phyloP scores from a whole-genome alignment of 2,329 filamentous ascomycete genomes.

The Cladosporium oxysporum region DNA sequence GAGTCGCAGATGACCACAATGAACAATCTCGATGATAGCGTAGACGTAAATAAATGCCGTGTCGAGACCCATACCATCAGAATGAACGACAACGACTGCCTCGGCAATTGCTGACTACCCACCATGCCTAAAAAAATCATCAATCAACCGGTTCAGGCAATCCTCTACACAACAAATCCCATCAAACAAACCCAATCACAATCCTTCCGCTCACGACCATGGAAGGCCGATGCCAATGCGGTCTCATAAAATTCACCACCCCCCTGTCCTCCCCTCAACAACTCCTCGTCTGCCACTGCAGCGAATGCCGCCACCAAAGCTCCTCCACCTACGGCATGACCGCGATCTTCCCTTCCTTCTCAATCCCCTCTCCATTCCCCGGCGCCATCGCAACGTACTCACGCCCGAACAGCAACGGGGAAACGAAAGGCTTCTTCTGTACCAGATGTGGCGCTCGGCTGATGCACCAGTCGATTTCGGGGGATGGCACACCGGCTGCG shows the following conservation, averaged over 20 bases:
- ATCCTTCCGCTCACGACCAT: not conserved
- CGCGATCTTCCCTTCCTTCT: conserved; percentile 20
- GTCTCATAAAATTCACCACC: conserved; percentile 17
- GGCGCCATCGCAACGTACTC: conserved; percentile 13
- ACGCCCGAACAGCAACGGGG: conserved; percentile 5
- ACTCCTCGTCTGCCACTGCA: conserved; percentile 22
- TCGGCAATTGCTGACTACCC: not conserved
- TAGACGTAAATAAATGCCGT: not conserved
- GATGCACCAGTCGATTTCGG: conserved; percentile 16
- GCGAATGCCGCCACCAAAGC: conserved; percentile 23
- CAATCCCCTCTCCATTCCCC: not conserved
- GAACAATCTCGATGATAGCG: not conserved
- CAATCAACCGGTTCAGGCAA: not conserved
- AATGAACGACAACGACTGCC: not conserved
- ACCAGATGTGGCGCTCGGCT: conserved; percentile 15
- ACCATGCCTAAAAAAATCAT: no score
- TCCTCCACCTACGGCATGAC: conserved; percentile 22
- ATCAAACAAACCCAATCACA: no score
- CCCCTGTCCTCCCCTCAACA: conserved; percentile 3
- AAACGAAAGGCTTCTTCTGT: conserved; percentile 16
- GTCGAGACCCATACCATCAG: not conserved
- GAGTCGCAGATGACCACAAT: not conserved
- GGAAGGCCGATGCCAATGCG: conserved; percentile 22
- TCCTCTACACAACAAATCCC: not conserved
- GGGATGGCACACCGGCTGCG: conserved; percentile 4